Conservation (phyloP, 495 filamentous ascomycete genomes). For the Margaritispora aquatica region DNA sequence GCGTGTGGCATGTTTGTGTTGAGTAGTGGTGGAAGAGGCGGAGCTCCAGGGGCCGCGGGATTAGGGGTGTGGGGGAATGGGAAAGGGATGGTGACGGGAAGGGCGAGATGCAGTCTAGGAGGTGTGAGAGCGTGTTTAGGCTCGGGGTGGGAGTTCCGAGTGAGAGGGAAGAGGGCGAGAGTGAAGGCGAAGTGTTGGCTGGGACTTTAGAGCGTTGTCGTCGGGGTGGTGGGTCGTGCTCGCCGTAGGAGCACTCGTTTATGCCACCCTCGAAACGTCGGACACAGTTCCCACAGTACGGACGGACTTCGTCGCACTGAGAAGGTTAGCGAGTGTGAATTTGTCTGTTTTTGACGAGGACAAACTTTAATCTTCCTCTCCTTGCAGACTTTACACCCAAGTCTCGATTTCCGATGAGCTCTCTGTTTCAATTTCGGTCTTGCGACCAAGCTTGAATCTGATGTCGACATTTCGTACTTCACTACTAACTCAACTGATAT, state of each 20-base stretch:
- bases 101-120: constrained; percentile 14
- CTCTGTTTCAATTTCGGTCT: background rate
- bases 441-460: background rate
- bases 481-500: too few relatives aligned
- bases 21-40: constrained; percentile 19
- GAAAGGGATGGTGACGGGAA: constrained; percentile 15
- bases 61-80: too few relatives aligned
- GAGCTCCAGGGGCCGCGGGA: constrained; percentile 5
- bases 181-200: background rate
- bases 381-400: constrained; percentile 16
- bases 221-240: background rate
- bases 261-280: constrained; percentile 1
- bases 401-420: constrained; percentile 10
- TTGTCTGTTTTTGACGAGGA: background rate
- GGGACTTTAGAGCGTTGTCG: background rate
- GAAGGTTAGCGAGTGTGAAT: too few relatives aligned
- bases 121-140: constrained; percentile 25
- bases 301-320: constrained; percentile 17
- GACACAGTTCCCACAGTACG: constrained; percentile 9
- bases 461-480: too few relatives aligned
- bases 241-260: constrained; percentile 7
- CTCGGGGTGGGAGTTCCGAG: too few relatives aligned
- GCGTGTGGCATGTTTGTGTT: constrained; percentile 1
- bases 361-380: constrained; percentile 16
- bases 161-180: too few relatives aligned